Conservation (phyloP, 768 basidiomycete species). For the Gymnopilus dilepis region DNA sequence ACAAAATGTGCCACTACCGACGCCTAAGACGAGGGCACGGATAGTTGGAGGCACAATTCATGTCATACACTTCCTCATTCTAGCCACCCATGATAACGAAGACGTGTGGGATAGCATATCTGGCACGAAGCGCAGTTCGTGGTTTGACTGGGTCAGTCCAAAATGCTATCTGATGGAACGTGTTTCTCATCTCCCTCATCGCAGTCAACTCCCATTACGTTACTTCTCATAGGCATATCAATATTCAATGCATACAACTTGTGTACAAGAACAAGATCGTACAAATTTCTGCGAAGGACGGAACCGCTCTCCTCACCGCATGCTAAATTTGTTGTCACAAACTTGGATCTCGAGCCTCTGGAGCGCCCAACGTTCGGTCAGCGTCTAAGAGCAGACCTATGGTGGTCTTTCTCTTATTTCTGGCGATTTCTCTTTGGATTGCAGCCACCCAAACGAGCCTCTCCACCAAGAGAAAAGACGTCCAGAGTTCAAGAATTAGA, state of each 20-base stretch:
- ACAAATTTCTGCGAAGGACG: slow-evolving; percentile 65
- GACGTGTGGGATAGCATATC: slow-evolving; percentile 83
- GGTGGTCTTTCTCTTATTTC: slow-evolving; percentile 58
- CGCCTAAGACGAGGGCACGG: slow-evolving; percentile 67
- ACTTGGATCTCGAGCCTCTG: slow-evolving; percentile 50
- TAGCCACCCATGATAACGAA: slow-evolving; percentile 67
- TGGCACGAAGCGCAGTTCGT: slow-evolving; percentile 63
- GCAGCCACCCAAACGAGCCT: slow-evolving; percentile 45
- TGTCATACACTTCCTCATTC: slow-evolving; percentile 67
- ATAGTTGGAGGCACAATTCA: slow-evolving; percentile 71
- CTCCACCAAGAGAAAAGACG: slow-evolving; percentile 45
- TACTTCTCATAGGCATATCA: slow-evolving; percentile 59
- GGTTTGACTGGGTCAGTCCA: slow-evolving; percentile 80
- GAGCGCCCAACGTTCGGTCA: slow-evolving; percentile 49
- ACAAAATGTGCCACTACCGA: slow-evolving; percentile 77
- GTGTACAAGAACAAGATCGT: slow-evolving; percentile 70
- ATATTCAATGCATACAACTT: slow-evolving; percentile 67
- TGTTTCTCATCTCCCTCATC: slow-evolving; percentile 8
- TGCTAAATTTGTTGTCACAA: slow-evolving; percentile 66
- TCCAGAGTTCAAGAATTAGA: slow-evolving; percentile 76
- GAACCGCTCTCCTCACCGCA: slow-evolving; percentile 76
- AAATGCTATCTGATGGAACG: not conserved
- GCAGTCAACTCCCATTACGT: slow-evolving; percentile 70
- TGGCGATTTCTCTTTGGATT: slow-evolving; percentile 75
- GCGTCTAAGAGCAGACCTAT: slow-evolving; percentile 49